Base-by-base conservation (phyloP, 345 rosid genomes). In the Kandelia obovata region DNA sequence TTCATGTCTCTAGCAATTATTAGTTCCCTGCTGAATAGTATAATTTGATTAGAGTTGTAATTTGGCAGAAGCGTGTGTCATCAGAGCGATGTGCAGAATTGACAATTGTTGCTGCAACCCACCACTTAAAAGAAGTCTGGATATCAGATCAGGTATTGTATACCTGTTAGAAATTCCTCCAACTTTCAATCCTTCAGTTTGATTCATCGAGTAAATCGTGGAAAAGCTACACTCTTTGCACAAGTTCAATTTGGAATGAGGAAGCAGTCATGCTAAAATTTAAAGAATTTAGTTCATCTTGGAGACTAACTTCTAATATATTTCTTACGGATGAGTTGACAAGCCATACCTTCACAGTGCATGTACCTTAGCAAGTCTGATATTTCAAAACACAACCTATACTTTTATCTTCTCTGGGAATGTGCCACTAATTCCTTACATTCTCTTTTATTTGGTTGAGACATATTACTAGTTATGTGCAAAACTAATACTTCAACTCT, bases 121-220 rank as follows among this genome's bases (percentile, higher is more conserved):
- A 88, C 74, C 83, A 85, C 74, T 79, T 94, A 71, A 94, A 94
- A 77, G 98, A 94, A 86, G 98, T 71, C 64, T 94, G 98, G 98
- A 89, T 94, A 76, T 94, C 98, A 71, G 62, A 80, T 82, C 98
- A 94, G 96, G 98, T 91, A 73, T 62, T 43, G 26, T 47, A 61
- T 72, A 68, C 66, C 34, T 65, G 34, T 56, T 53, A 21, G 60
- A 62, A 52, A 30, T 53, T 53, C 27, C 62, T n/a, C 47, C 6
- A 5, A 60, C 16, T 2, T 31, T 1, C n/a, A 46, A 56, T 34
- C 31, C 9, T 49, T 31, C 6, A 21, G 1, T 56, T 26, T 56
- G 59, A 56, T 56, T 27, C 25, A 4, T 11, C 3, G 15, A 25
- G 8, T 56, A 25, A 25, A 8, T 56, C 6, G 5, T 3, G 0